phyloP scores from a whole-genome alignment of 2,329 filamentous ascomycete genomes.

The Xylariales sp. region DNA sequence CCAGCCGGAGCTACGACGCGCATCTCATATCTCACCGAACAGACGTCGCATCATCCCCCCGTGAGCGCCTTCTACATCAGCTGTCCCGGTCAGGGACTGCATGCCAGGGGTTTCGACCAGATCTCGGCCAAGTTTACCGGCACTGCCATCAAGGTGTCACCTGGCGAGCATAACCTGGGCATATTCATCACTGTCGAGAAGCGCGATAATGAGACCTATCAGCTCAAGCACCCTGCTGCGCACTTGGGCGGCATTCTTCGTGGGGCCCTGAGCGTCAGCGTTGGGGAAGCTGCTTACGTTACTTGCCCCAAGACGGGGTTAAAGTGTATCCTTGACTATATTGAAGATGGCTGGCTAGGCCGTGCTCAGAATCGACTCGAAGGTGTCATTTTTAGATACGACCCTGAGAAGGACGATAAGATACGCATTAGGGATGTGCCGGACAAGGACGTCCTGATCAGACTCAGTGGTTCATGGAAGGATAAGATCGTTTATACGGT shows the following conservation, averaged over 20 bases:
- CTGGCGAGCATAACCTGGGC: slow-evolving; percentile 89
- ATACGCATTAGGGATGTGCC: slow-evolving; percentile 79
- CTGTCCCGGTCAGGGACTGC: slow-evolving; percentile 85
- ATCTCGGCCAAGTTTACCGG: slow-evolving; percentile 97
- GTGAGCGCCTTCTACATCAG: slow-evolving; percentile 94
- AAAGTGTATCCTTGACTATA: slow-evolving; percentile 88
- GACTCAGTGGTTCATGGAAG: slow-evolving; percentile 84
- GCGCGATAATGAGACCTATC: slow-evolving; percentile 83
- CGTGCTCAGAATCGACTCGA: slow-evolving; percentile 88
- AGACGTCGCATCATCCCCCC: slow-evolving; percentile 95
- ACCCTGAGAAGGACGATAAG: slow-evolving; percentile 79
- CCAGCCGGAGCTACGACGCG: slow-evolving; percentile 54
- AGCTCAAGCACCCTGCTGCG: slow-evolving; percentile 90
- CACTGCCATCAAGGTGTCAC: slow-evolving; percentile 84
- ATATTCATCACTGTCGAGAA: slow-evolving; percentile 88
- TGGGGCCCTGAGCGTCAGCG: slow-evolving; percentile 82
- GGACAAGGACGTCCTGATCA: slow-evolving; percentile 75
- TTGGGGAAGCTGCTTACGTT: slow-evolving; percentile 84
- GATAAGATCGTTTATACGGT: slow-evolving; percentile 60
- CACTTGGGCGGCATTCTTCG: slow-evolving; percentile 84
- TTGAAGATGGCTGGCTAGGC: slow-evolving; percentile 92
- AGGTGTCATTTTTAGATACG: slow-evolving; percentile 85
- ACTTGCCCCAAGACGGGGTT: slow-evolving; percentile 86
- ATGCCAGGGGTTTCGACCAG: slow-evolving; percentile 88
- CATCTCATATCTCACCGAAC: slow-evolving; percentile 92